Evolutionary conservation across 768 basidiomycete species (phyloP).

Genomic region (Naganishia vaughanmartiniae): DNA sequence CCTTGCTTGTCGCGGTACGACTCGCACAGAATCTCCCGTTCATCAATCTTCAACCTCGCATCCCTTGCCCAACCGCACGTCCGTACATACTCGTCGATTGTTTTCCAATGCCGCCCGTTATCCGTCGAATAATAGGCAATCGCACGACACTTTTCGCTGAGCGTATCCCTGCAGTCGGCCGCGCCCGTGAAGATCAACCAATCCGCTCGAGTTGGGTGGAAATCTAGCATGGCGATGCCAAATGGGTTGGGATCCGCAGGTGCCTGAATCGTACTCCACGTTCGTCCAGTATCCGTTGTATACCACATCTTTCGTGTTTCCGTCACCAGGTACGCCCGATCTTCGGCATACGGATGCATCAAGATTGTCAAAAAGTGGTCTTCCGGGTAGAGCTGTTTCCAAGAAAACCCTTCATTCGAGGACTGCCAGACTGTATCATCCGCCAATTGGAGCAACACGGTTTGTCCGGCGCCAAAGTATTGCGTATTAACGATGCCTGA

Average conservation of each 20-base stretch:
- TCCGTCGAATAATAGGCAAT: constrained; percentile 71
- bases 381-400: constrained; percentile 65
- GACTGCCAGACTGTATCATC: constrained; percentile 89
- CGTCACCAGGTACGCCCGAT: constrained; percentile 89
- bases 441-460: constrained; percentile 73
- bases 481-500: constrained; percentile 64
- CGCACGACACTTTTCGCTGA: constrained; percentile 64
- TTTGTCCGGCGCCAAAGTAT: constrained; percentile 79
- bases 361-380: constrained; percentile 77
- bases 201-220: constrained; percentile 77
- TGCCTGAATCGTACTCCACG: constrained; percentile 63
- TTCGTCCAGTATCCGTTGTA: constrained; percentile 76
- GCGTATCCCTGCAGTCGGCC: constrained; percentile 59
- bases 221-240: constrained; percentile 70
- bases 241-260: constrained; percentile 78
- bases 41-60: constrained; percentile 71
- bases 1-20: constrained; percentile 78
- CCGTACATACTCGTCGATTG: constrained; percentile 79
- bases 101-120: constrained; percentile 72
- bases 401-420: constrained; percentile 88
- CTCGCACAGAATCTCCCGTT: constrained; percentile 88
- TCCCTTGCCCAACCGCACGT: constrained; percentile 93
- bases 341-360: constrained; percentile 73
- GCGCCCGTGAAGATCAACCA: constrained; percentile 86
- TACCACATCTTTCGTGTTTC: constrained; percentile 63